A percentile compares a stretch with the other conserved stretches of the same genome.
Evolutionary conservation across 2,329 filamentous ascomycete genomes (phyloP).

Genomic region (Epichloe hybrida): DNA sequence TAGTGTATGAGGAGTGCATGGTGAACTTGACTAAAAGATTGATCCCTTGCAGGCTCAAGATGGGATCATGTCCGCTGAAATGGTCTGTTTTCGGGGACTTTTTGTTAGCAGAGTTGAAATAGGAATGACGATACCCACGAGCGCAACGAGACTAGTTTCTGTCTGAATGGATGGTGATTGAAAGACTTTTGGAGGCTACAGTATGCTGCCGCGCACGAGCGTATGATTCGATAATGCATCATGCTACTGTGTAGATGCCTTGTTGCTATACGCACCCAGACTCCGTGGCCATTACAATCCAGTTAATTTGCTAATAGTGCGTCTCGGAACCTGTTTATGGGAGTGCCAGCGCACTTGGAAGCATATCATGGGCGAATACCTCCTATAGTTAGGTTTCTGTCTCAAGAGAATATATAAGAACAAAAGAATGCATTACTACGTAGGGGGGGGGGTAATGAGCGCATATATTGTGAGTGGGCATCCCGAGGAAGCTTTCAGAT

Average conservation of each 20-base stretch:
- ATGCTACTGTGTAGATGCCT: no score
- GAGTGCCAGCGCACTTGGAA: no score
- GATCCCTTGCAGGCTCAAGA: background rate
- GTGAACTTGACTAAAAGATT: background rate
- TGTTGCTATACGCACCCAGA: no score
- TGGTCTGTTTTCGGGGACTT: background rate
- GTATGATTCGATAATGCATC: no score
- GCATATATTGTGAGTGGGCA: background rate
- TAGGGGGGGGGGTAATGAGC: no score
- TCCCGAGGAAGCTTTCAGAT: background rate
- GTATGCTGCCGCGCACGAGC: background rate
- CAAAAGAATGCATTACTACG: no score
- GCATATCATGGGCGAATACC: no score
- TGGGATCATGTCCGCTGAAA: background rate
- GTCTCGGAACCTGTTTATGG: no score
- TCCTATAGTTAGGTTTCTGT: no score
- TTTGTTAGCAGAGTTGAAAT: background rate
- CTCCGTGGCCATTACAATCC: no score
- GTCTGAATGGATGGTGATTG: background rate
- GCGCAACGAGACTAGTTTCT: background rate
- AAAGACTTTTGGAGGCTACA: background rate
- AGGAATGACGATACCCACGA: constrained; percentile 4
- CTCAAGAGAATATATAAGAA: no score
- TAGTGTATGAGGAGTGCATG: background rate
- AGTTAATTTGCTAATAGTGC: no score